Percentiles rank a stretch among this genome's conserved stretches.
phyloP scores from a whole-genome alignment of 1,139 yeast species.

The Saccharomycopsis phalli region DNA sequence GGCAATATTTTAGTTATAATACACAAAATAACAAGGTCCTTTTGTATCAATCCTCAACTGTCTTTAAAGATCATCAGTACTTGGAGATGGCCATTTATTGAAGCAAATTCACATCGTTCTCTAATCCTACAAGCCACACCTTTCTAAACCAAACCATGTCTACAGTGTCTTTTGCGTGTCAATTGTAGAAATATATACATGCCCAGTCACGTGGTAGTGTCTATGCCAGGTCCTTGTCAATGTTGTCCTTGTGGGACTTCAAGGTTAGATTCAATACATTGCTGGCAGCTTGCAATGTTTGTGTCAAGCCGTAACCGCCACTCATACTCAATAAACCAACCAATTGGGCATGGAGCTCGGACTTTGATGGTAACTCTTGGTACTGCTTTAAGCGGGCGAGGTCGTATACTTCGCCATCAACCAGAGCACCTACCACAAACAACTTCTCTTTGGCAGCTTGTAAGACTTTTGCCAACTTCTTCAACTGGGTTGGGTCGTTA shows the following conservation, averaged over 20 bases:
- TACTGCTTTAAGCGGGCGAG: conserved; percentile 48
- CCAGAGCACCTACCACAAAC: conserved; percentile 75
- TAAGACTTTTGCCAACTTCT: conserved; percentile 50
- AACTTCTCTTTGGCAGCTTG: conserved; percentile 56
- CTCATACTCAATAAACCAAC: conserved; percentile 76
- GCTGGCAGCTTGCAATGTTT: conserved; percentile 64
- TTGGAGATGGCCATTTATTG: too few species aligned
- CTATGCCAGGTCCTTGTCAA: too few species aligned
- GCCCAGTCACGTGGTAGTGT: too few species aligned
- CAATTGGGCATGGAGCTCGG: conserved; percentile 69
- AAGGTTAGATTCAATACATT: conserved; percentile 65
- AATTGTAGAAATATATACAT: too few species aligned
- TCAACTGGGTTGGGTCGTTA: conserved; percentile 62
- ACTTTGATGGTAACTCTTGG: conserved; percentile 65
- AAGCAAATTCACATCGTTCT: too few species aligned
- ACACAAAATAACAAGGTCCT: too few species aligned
- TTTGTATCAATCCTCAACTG: too few species aligned
- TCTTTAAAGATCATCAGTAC: too few species aligned
- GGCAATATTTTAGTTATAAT: too few species aligned
- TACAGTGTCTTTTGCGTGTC: too few species aligned
- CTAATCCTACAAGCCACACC: too few species aligned
- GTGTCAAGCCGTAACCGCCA: conserved; percentile 85
- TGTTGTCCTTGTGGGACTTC: conserved; percentile 47
- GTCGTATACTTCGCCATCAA: conserved; percentile 53
- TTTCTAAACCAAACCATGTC: too few species aligned